phyloP scores from a whole-genome alignment of 1,284 basidiomycete genomes.

The Lentinula novae-zelandiae region DNA sequence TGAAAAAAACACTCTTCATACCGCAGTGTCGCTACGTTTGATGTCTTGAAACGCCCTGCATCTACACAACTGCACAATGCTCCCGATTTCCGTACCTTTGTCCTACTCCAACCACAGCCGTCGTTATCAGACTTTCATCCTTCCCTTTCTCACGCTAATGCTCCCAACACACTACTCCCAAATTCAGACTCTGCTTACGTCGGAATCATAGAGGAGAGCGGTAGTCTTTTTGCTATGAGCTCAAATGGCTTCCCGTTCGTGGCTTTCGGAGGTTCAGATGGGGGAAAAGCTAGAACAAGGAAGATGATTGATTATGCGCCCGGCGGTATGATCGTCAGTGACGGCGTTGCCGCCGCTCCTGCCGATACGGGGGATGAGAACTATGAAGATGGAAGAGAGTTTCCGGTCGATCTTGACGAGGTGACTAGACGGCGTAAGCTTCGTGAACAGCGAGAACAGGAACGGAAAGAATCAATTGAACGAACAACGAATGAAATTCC shows the following conservation, averaged over 20 bases:
- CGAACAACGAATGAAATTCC: conserved; percentile 20
- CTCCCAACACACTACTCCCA: conserved; percentile 30
- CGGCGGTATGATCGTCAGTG: conserved; percentile 1
- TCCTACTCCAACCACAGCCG: conserved; percentile 75
- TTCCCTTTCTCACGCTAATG: conserved; percentile 9
- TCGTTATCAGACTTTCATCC: conserved; percentile 63
- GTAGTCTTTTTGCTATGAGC: conserved; percentile 77
- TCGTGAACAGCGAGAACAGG: conserved; percentile 22
- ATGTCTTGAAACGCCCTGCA: conserved; percentile 49
- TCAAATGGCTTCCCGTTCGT: conserved; percentile 72
- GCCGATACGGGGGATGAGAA: not conserved
- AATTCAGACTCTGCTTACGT: conserved; percentile 64
- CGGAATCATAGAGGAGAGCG: conserved; percentile 66
- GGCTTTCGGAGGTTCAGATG: conserved; percentile 44
- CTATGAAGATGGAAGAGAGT: conserved; percentile 22
- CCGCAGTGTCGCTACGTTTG: conserved; percentile 75
- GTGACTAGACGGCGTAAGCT: conserved; percentile 39
- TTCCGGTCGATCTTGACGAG: conserved; percentile 39
- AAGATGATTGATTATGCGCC: conserved; percentile 16
- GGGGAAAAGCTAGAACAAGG: not conserved
- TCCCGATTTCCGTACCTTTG: conserved; percentile 50
- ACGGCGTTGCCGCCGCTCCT: not conserved
- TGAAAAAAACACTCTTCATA: conserved; percentile 4
- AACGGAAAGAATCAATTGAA: conserved; percentile 18
- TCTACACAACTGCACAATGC: conserved; percentile 13